Base-by-base conservation (phyloP, 495 filamentous ascomycete species). In the Pseudevernia furfuracea region DNA sequence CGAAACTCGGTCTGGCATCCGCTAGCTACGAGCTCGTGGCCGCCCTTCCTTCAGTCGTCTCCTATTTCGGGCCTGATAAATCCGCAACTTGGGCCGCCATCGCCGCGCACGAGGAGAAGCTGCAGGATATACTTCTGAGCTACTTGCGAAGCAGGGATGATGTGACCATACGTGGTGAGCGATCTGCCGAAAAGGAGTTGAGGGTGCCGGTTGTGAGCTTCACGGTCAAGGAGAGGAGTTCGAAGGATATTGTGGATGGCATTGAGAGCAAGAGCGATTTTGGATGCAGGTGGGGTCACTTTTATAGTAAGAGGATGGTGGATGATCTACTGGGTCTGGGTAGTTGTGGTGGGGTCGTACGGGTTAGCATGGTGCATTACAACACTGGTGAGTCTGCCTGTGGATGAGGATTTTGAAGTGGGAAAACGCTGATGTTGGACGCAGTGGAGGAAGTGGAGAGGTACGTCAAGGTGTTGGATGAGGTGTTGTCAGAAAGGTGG, bases 281-380 rank as follows among this genome's bases (percentile, higher is more conserved):
- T 73, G 87, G 84, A 14, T 82, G 88, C 64, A 73, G 87, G 57
- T 89, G 82, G 80, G 88, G 89, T 11, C 75, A 79, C 60, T 89
- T 89, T 70, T 90, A 90, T 72, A 85, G 81, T 58, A 78, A 84
- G 61, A 72, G 86, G 64, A 69, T 91, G 69, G 73, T 85, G 14
- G 67, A 79, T 48, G 82, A 87, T n/a, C 73, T 87, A 11, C 71
- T 89, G 37, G 81, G 80, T 3, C 66, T 89, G 61, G 79, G 66
- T 44, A 71, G 75, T 66, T 68, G 68, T 3, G 83, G 86, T 66
- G 88, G 87, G 3, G 84, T 91, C 25, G 80, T 89, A 21, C 81
- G 88, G 71, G 85, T 89, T 43, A 86, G 82, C 68, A 77, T 89
- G 76, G 80, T 87, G 72, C 87, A 90, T 76, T 91, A 91, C 75